Conservation (phyloP, 148 eudicot species). For the Gaultheria prostrata region DNA sequence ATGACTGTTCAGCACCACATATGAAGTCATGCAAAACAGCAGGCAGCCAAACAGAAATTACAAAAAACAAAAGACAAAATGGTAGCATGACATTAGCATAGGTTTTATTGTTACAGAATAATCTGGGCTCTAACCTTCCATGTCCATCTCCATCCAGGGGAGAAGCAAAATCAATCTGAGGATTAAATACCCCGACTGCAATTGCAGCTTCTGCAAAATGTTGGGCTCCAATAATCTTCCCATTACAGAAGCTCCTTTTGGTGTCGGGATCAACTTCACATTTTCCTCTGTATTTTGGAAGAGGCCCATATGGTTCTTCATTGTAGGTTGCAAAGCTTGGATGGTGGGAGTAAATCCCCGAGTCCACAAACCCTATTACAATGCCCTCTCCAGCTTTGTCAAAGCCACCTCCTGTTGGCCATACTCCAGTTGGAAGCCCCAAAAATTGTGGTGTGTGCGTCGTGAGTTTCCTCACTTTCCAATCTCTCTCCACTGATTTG, state of each 20-base stretch:
- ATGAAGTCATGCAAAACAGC: neutral
- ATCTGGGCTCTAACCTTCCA: constrained; percentile 67
- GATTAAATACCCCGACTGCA: constrained; percentile 90
- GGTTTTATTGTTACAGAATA: neutral
- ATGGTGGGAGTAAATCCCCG: constrained; percentile 82
- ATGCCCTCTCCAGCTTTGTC: constrained; percentile 89
- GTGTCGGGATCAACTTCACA: constrained; percentile 83
- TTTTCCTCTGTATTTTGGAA: constrained; percentile 81
- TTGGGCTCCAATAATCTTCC: constrained; percentile 96
- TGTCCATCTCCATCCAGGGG: constrained; percentile 99
- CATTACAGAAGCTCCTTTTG: constrained; percentile 75
- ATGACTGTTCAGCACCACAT: constrained; percentile 50
- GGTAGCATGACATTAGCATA: neutral
- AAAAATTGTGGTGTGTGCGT: constrained; percentile 96
- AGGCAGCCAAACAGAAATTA: constrained; percentile 5
- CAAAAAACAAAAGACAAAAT: neutral
- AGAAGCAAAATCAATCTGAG: constrained; percentile 79
- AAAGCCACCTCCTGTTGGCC: constrained; percentile 97
- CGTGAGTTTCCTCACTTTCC: constrained; percentile 91
- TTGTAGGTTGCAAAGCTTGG: constrained; percentile 77
- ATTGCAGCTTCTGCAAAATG: constrained; percentile 97
- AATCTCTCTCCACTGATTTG: constrained; percentile 85
- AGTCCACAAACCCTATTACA: constrained; percentile 90
- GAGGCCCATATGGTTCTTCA: constrained; percentile 76
- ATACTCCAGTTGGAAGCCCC: constrained; percentile 97